phyloP scores from a whole-genome alignment of 1,139 yeast genomes.

The Sugiyamaella xylanicola region DNA sequence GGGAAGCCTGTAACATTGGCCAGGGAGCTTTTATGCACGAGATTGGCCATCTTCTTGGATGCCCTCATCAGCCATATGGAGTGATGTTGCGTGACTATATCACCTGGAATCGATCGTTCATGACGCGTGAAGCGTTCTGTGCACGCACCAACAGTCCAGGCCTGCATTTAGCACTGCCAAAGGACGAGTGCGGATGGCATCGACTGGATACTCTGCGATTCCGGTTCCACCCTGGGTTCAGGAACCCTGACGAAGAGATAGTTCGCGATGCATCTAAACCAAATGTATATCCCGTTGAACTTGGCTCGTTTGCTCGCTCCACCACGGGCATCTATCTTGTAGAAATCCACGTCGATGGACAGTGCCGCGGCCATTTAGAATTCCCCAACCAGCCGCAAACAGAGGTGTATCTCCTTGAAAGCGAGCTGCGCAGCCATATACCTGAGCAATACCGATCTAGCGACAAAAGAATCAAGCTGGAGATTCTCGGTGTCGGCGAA shows the following conservation, averaged over 20 bases:
- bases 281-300: conserved; percentile 49
- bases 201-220: conserved; percentile 76
- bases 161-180: conserved; percentile 51
- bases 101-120: conserved; percentile 76
- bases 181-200: conserved; percentile 87
- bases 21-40: conserved; percentile 96
- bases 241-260: conserved; percentile 63
- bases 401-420: conserved; percentile 53
- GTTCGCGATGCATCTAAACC: conserved; percentile 43
- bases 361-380: conserved; percentile 64
- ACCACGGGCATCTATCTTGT: conserved; percentile 70
- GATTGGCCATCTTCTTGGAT: conserved; percentile 85
- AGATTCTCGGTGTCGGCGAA: conserved; percentile 49
- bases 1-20: conserved; percentile 88
- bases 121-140: conserved; percentile 67
- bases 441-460: conserved; percentile 45
- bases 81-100: conserved; percentile 88
- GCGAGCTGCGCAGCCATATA: conserved; percentile 49
- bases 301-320: conserved; percentile 55
- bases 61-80: conserved; percentile 89
- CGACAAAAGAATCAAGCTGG: conserved; percentile 44
- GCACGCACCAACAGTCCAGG: conserved; percentile 54
- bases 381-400: conserved; percentile 63
- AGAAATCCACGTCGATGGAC: conserved; percentile 64
- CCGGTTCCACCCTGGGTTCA: conserved; percentile 76